These are phyloP conservation scores for Podospora conica DNA, from an alignment of 495 filamentous ascomycete genomes.

Conservation along the genomic window DNA sequence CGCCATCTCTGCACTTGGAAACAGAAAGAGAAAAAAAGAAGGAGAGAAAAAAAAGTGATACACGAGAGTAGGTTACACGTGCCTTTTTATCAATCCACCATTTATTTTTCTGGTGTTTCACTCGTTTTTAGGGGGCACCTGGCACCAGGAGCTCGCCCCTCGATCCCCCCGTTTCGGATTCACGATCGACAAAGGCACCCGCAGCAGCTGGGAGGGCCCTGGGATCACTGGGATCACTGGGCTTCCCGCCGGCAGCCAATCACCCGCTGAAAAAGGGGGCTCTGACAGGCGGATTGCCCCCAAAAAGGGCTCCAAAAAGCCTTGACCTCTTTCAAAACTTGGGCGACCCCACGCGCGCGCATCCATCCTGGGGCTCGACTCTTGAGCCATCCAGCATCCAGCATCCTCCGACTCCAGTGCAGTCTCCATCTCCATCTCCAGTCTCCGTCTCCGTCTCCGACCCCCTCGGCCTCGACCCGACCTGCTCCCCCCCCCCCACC, in stretches of 20 bases:
- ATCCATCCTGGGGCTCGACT: neutral
- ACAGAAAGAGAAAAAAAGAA: neutral
- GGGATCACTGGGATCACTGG: neutral
- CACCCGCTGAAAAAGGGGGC: slow-evolving; percentile 13
- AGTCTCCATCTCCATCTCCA: neutral
- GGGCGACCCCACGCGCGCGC: slow-evolving; percentile 10
- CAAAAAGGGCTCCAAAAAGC: slow-evolving; percentile 1
- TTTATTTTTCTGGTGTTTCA: neutral
- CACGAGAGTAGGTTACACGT: too few species aligned
- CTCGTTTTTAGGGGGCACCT: neutral
- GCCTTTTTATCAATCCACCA: too few species aligned
- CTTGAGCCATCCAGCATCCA: neutral
- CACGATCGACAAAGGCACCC: slow-evolving; percentile 13
- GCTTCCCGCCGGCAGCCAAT: slow-evolving; percentile 14
- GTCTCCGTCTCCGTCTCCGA: neutral
- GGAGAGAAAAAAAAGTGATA: neutral
- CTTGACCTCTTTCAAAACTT: slow-evolving; percentile 9
- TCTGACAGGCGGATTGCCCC: slow-evolving; percentile 9
- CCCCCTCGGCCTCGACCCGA: slow-evolving; percentile 2
- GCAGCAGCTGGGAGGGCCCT: neutral
- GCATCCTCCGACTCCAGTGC: neutral
- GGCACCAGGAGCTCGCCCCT: neutral
- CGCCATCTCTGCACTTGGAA: neutral
- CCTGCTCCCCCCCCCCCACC: neutral
- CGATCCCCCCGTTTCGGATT: slow-evolving; percentile 9